Base-by-base conservation (phyloP, 371 early-diverging fungal species). In the Syncephalastrum contaminatum region DNA sequence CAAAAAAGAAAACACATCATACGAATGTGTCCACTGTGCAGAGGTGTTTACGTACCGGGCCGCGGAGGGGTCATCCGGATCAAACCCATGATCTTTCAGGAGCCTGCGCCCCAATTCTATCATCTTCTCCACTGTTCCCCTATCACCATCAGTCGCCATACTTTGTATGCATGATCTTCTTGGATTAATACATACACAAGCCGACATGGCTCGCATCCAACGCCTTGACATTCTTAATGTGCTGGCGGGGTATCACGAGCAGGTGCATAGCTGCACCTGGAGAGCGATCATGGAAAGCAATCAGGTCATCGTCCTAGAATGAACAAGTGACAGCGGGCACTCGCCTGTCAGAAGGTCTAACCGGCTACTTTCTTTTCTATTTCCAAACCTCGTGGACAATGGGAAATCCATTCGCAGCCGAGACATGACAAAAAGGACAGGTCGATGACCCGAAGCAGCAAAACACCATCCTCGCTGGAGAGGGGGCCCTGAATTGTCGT, bases 281-380 rank as follows among this genome's bases (percentile, higher is more conserved):
- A 15, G 73, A 70, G n/a, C 81, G 78, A 66, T 87, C 87, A 40
- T 72, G 68, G 60, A 87, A 84, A 3, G 81, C 85, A 21, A 83
- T 60, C 43, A 79, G 54, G 19, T 74, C 63, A 39, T 75, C 75
- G 50, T 83, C 80, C 78, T 83, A 58, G 20, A 16, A 44, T 15
- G 20, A 44, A 44, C 19, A 44, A 51, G 7, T 18, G 19, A 20
- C 45, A 42, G 16, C 19, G 22, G 24, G 0, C 42, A 10, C 41
- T 5, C 43, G 19, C 16, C 13, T 22, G 27, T 43, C 14, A 24
- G 25, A 0, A 16, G 13, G n/a, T 30, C 8, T 54, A 53, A 16
- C 3, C n/a, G 12, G 36, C 51, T 20, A 39, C 7, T 47, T 20
- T 20, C 18, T 56, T 48, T 48, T 25, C 10, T 5, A 4, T 47